phyloP scores from a whole-genome alignment of 768 basidiomycete genomes.

The Russula ochroleuca region DNA sequence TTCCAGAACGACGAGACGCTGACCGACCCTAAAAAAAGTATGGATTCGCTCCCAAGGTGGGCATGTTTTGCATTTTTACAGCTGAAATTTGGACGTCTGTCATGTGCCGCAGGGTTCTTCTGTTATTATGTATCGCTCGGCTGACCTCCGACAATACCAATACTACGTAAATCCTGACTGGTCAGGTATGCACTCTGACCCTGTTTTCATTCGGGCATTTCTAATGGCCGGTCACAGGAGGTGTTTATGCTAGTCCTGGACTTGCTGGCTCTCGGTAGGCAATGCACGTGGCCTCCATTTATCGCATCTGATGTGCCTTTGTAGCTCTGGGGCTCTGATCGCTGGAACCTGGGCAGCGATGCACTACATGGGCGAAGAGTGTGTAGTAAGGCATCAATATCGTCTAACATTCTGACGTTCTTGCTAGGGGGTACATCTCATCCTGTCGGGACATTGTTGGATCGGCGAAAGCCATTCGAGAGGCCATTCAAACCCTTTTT shows the following conservation, averaged over 20 bases:
- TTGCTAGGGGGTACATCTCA: conserved; percentile 71
- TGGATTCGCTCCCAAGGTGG: conserved; percentile 89
- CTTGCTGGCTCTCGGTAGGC: conserved; percentile 84
- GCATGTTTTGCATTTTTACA: background rate
- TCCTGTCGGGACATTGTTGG: conserved; percentile 82
- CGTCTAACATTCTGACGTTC: conserved; percentile 6
- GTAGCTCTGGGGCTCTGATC: conserved; percentile 84
- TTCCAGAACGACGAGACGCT: conserved; percentile 5
- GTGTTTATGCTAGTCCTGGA: conserved; percentile 87
- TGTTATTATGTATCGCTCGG: conserved; percentile 88
- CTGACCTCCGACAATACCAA: conserved; percentile 72
- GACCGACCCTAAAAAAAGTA: conserved; percentile 47
- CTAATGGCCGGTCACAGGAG: conserved; percentile 46
- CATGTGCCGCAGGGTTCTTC: conserved; percentile 63
- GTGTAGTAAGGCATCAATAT: conserved; percentile 32
- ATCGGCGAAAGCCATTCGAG: conserved; percentile 65
- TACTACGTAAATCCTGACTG: conserved; percentile 83
- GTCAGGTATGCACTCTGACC: conserved; percentile 49
- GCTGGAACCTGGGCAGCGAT: conserved; percentile 97
- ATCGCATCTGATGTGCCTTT: background rate
- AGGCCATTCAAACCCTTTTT: conserved; percentile 59
- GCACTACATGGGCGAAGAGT: conserved; percentile 88
- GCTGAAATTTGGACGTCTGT: background rate
- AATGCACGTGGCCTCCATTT: background rate
- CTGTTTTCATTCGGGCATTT: conserved; percentile 20